Base-by-base conservation (phyloP, 495 filamentous ascomycete genomes). In the Penicillium alfredii region DNA sequence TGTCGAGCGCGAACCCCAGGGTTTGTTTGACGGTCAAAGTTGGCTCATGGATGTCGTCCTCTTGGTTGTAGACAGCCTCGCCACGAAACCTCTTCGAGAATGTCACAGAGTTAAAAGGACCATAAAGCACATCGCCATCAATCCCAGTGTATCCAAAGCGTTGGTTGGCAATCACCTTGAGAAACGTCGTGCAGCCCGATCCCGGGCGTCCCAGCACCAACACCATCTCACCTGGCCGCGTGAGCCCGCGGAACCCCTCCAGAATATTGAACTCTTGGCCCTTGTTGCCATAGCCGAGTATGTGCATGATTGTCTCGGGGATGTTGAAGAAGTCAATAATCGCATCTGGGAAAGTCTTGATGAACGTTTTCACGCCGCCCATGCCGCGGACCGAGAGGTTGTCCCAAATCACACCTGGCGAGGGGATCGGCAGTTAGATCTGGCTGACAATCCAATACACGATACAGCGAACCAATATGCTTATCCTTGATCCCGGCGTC, bases 131-230 rank as follows among this genome's bases (percentile, higher is more conserved):
- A 12, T 90, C 82, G 4, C 87, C 88, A 14, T 79, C 71, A 8
- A 94, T 69, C 5, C 68, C 68, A 1, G 84, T 86, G 48, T 87
- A 94, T 23, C 88, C 88, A 47, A 72, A 75, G 5, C 85, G 72
- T 49, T 88, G 82, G 45, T 94, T 93, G 10, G 82, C 76, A 42
- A 96, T 83, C 14, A 80, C 74, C 56, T 92, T 93, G 13, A 95
- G 66, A 47, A 94, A 90, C 0, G 87, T 87, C 0, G 88, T 88
- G 55, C 88, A 95, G 21, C 88, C 88, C 6, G 80, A 81, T 0
- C 88, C 89, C 0, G 89, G 89, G 35, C 84, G 75, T 8, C 89
- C 88, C 12, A 96, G 70, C 7, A 96, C 89, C 12, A 96, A 64
- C 1, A 93, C 71, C 88, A 94, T 94, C 59, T 96, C 88, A 10